Percentiles rank a stretch among this genome's conserved stretches.
Evolutionary conservation across 177 flowering plant genomes (phyloP).

Genomic region (Tripterygium wilfordii): DNA sequence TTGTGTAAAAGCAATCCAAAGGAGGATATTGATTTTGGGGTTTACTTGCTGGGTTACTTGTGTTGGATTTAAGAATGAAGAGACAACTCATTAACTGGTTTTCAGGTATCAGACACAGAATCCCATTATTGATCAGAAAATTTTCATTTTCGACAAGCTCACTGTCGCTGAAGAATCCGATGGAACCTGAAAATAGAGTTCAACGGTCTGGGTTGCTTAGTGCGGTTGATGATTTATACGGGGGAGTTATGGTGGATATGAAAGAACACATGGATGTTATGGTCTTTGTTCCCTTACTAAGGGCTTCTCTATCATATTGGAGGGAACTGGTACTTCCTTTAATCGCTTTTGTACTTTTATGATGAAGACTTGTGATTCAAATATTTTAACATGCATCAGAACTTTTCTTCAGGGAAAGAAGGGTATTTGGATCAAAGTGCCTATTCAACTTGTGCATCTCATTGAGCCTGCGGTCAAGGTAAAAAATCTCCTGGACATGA

Average conservation of each 20-base stretch:
- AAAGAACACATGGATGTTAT: slow-evolving; percentile 32
- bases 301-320: slow-evolving; percentile 37
- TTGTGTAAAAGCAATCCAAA: no score
- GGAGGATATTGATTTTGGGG: no score
- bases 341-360: background rate
- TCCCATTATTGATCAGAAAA: background rate
- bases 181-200: slow-evolving; percentile 9
- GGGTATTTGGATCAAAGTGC: slow-evolving; percentile 52
- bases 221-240: slow-evolving; percentile 29
- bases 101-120: background rate
- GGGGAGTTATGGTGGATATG: slow-evolving; percentile 39
- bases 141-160: slow-evolving; percentile 8
- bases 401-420: slow-evolving; percentile 38
- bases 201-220: slow-evolving; percentile 16
- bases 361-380: background rate
- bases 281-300: slow-evolving; percentile 24
- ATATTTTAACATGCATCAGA: background rate
- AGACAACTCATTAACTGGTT: no score
- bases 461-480: slow-evolving; percentile 48
- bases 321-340: slow-evolving; percentile 26
- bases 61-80: no score
- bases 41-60: no score
- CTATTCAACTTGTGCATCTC: slow-evolving; percentile 38
- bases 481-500: no score
- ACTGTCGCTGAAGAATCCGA: slow-evolving; percentile 6